Evolutionary conservation across 1,284 basidiomycete genomes (phyloP), one percentile per base, ranked within the genome.

Genomic region (Apiotrichum mycotoxinovorans): DNA sequence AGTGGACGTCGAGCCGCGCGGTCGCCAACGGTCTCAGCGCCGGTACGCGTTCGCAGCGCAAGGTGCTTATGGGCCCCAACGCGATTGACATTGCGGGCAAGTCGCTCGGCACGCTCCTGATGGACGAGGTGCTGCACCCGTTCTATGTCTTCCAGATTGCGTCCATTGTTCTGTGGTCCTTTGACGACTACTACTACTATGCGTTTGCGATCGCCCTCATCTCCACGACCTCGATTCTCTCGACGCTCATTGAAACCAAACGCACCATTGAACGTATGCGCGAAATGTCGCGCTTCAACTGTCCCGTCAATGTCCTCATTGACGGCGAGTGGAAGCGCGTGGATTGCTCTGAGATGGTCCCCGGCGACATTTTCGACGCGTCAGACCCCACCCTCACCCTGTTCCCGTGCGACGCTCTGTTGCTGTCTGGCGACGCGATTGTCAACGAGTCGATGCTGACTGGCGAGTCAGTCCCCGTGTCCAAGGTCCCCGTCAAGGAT

Each of bases 81-180:
- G 80, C 87, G 51, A 90, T 99, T 62, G 91, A 98, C 67, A 90
- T 99, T 51, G 86, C 89, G 66, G 89, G 85, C 17, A 97, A 96
- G 76, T 87, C 89, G 0, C 85, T 87, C 1, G 64, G 85, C n/a
- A 81, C 85, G 25, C 82, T 99, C 2, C 81, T 98, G 14, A 79
- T 98, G 41, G 93, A 98, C 67, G 96, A 97, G 82, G 83, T 93
- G 51, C 87, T 97, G 34, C 93, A 97, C 72, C 93, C 93, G 0
- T 97, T 97, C 78, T 97, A 96, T 71, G 88, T 98, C 56, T 99
- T 99, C 75, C 96, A 99, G 82, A 88, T 98, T 64, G 93, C 93
- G 48, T 96, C 92, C 61, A 90, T 98, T 66, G 79, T 91, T 25
- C 79, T 99, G 12, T 98, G 96, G 96, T 88, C 88, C 3, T 68